These are phyloP conservation scores for Fusarium acutatum DNA, from an alignment of 2,329 filamentous ascomycete species.

Conservation along the genomic window DNA sequence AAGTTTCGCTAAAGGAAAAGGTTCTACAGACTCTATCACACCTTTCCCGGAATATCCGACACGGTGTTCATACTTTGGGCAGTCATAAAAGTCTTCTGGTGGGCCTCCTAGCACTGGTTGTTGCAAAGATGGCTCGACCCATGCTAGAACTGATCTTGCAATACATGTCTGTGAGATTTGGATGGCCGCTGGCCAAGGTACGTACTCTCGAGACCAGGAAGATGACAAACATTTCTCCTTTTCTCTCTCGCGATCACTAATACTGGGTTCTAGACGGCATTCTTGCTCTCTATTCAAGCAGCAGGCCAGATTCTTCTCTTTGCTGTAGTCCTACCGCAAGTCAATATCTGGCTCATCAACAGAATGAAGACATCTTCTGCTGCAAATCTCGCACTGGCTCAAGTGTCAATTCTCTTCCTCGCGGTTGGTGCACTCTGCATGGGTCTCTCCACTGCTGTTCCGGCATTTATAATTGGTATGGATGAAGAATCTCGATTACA, in stretches of 20 bases:
- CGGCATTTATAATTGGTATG: not conserved
- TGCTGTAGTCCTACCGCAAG: not conserved
- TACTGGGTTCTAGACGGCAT: not conserved
- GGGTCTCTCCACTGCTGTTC: not conserved
- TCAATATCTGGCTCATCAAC: not conserved
- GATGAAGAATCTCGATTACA: too few relatives aligned
- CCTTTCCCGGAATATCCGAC: not conserved
- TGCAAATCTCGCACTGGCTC: not conserved
- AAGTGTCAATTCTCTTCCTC: not conserved
- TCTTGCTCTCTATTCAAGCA: not conserved
- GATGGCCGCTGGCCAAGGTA: not conserved
- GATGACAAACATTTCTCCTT: not conserved
- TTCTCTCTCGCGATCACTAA: not conserved
- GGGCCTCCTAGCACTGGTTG: not conserved
- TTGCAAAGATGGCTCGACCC: not conserved
- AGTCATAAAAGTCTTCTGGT: not conserved
- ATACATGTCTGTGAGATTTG: conserved; percentile 2
- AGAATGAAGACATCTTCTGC: not conserved
- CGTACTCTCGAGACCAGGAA: accelerated
- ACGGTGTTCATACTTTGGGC: not conserved
- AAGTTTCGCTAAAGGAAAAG: accelerated
- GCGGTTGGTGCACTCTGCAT: not conserved
- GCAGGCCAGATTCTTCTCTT: not conserved
- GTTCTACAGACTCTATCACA: not conserved
- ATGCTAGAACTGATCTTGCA: not conserved